Evolutionary conservation across 2,329 filamentous ascomycete genomes (phyloP), one percentile per base, ranked within the genome.

Genomic region (Verticillium klebahnii): DNA sequence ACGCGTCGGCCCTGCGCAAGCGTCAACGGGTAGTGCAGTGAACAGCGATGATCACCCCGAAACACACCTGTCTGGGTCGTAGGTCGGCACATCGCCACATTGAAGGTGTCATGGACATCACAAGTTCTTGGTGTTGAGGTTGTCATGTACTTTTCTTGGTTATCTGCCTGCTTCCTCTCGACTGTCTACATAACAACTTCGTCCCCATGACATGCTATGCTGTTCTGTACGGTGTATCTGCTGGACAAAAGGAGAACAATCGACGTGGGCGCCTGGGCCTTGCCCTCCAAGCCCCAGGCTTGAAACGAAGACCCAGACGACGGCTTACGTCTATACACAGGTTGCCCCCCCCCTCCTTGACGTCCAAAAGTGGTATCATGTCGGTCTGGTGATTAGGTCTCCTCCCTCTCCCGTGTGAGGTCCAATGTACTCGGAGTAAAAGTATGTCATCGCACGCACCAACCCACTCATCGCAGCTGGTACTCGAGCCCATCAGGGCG

Each of bases 401-500:
- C 45, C 45, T 23, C 19, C 19, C 45, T 52, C 19, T 19, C 45
- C 45, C 45, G 45, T 25, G 19, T 12, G 45, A 52, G 45, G 45
- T 52, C 45, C 45, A 52, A 52, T 52, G 45, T 52, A 52, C 45
- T 52, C 45, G 45, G 8, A 52, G 45, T 52, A 45, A 19, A 45
- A 45, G 39, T 45, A 11, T 45, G 39, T 45, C 39, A 45, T n/a
- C 39, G 39, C 14, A 11, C 2, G 34, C 34, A 14, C 14, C 34
- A 3, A 5, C 34, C 34, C 34, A 19, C 45, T 52, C 45, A 52
- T 23, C 45, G 39, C 45, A 25, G 19, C 45, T 52, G 45, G 45
- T 52, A 52, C n/a, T 25, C 45, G 14, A 36, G 9, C 34, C 34
- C 34, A n/a, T 78, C 77, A 2, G 79, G 77, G 29, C 75, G 72